phyloP scores from a whole-genome alignment of 2,329 filamentous ascomycete genomes.

The Colletotrichum trifolii region DNA sequence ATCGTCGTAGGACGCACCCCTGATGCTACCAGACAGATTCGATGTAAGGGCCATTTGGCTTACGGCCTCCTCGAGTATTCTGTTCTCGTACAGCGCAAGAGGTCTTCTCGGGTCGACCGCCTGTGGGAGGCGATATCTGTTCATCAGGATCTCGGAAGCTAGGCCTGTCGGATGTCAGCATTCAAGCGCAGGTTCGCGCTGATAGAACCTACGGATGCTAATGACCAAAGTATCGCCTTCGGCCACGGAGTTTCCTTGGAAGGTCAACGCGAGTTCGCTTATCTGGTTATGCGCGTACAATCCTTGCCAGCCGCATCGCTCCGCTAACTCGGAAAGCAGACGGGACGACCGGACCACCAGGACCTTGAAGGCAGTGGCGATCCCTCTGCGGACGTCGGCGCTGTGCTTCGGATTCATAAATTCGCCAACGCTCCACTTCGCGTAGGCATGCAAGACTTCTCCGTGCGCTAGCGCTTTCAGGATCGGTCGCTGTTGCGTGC shows the following conservation, averaged over 20 bases:
- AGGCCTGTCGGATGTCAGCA: slow-evolving; percentile 36
- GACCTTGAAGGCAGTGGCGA: slow-evolving; percentile 35
- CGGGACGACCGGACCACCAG: slow-evolving; percentile 9
- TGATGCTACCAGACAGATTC: not conserved
- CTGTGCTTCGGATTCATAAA: slow-evolving; percentile 22
- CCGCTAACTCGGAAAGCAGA: slow-evolving; percentile 39
- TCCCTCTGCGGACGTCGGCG: slow-evolving; percentile 18
- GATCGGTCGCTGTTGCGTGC: slow-evolving; percentile 43
- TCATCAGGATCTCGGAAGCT: slow-evolving; percentile 42
- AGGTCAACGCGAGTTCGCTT: slow-evolving; percentile 35
- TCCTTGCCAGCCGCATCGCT: slow-evolving; percentile 45
- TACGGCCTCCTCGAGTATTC: slow-evolving; percentile 40
- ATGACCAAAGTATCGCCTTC: slow-evolving; percentile 43
- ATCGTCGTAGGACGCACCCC: slow-evolving; percentile 36
- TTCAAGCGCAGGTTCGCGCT: not conserved
- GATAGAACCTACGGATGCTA: slow-evolving; percentile 41
- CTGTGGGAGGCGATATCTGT: slow-evolving; percentile 39
- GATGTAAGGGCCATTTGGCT: not conserved
- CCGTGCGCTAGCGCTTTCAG: slow-evolving; percentile 38
- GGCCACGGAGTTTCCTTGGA: slow-evolving; percentile 41
- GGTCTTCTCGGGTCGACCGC: slow-evolving; percentile 30
- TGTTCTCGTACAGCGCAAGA: slow-evolving; percentile 40
- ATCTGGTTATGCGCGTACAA: slow-evolving; percentile 42
- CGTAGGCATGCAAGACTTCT: slow-evolving; percentile 39
- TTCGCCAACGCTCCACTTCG: slow-evolving; percentile 22